Percentiles rank a stretch among this genome's conserved stretches.
phyloP scores from a whole-genome alignment of 768 basidiomycete genomes.

The Macrolepiota fuliginosa region DNA sequence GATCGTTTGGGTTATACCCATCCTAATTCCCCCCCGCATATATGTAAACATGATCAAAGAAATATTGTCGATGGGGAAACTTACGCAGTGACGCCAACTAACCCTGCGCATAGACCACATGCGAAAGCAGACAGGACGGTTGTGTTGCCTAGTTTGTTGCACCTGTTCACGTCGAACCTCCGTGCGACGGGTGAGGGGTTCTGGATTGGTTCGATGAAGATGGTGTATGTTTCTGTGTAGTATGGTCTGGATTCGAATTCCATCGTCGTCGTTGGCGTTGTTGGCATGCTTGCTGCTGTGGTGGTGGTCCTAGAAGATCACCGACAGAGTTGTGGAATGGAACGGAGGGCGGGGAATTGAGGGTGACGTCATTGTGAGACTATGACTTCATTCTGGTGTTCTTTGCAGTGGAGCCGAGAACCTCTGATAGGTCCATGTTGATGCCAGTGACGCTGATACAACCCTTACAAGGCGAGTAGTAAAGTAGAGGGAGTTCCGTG shows the following conservation, averaged over 20 bases:
- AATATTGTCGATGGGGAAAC: not conserved
- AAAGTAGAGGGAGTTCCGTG: too few relatives aligned
- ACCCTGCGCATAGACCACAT: not conserved
- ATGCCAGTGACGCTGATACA: too few relatives aligned
- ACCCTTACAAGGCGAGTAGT: too few relatives aligned
- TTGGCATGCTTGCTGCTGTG: too few relatives aligned
- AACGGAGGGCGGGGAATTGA: too few relatives aligned
- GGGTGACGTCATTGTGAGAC: not conserved
- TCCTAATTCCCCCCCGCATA: not conserved
- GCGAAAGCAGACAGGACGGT: not conserved
- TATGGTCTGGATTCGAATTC: not conserved
- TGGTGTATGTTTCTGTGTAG: conserved; percentile 7
- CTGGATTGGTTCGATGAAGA: conserved; percentile 5
- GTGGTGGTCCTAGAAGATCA: not conserved
- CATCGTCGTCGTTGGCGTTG: not conserved
- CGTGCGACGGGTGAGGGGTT: not conserved
- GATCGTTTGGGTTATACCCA: conserved; percentile 4
- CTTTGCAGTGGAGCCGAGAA: too few relatives aligned
- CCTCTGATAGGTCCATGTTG: too few relatives aligned
- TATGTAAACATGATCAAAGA: not conserved
- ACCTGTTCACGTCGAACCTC: not conserved
- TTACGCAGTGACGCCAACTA: conserved; percentile 3
- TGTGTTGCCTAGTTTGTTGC: not conserved
- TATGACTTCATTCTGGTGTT: too few relatives aligned
- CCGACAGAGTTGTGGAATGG: not conserved